Conservation (phyloP, 2,329 filamentous ascomycete species). For the Leptoxyphium fumago region DNA sequence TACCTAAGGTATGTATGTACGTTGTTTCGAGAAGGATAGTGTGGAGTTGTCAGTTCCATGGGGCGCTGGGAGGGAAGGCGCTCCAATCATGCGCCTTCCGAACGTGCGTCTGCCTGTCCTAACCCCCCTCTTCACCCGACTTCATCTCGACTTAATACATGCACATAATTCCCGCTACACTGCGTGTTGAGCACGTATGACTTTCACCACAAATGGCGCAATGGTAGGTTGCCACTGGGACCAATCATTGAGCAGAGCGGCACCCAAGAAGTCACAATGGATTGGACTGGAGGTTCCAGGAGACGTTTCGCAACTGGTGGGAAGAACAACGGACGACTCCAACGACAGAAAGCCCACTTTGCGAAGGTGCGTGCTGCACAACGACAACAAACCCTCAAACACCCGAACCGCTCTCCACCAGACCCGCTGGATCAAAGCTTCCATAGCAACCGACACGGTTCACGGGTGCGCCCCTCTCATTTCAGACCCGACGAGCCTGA, state of each 20-base stretch:
- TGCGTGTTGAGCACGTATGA: not conserved
- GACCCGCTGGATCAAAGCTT: too few species aligned
- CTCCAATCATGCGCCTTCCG: too few species aligned
- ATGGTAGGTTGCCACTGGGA: not conserved
- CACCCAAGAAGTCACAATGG: constrained; percentile 22
- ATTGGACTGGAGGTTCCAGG: constrained; percentile 33
- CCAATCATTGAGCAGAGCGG: not conserved
- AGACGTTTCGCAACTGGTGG: constrained; percentile 17
- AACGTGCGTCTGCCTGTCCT: too few species aligned
- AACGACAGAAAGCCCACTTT: constrained; percentile 33
- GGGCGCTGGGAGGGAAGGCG: too few species aligned
- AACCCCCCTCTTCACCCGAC: not conserved
- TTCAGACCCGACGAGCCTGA: too few species aligned
- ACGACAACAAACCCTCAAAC: not conserved
- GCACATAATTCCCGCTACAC: not conserved
- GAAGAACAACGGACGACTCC: constrained; percentile 21
- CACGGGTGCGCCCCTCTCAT: too few species aligned
- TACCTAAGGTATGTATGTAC: too few species aligned
- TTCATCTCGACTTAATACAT: not conserved
- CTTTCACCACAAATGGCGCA: not conserved
- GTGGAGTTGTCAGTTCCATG: too few species aligned
- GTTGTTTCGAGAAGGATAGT: too few species aligned
- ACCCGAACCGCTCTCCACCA: too few species aligned
- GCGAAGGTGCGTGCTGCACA: constrained; percentile 22
- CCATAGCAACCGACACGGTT: too few species aligned